Conservation (phyloP, 2,329 filamentous ascomycete species). For the Colletotrichum ledebouriae region DNA sequence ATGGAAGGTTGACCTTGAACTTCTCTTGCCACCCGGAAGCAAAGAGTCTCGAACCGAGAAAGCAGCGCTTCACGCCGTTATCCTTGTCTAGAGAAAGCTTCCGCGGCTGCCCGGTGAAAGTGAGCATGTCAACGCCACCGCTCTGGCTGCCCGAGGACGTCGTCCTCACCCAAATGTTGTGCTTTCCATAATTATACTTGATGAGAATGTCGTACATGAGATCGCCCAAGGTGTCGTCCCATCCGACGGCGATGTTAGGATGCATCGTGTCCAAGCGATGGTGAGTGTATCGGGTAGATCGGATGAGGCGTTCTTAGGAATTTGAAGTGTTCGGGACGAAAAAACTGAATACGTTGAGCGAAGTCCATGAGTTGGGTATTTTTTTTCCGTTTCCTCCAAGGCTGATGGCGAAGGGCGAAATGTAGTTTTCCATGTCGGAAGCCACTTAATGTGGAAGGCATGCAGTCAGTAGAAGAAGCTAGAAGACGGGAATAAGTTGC, state of each 20-base stretch:
- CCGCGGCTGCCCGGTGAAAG: constrained; percentile 20
- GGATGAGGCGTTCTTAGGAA: no score
- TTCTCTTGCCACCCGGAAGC: neutral
- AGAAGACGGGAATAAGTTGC: no score
- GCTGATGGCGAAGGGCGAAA: no score
- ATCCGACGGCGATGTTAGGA: neutral
- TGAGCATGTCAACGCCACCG: neutral
- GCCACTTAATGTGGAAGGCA: no score
- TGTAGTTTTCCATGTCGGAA: no score
- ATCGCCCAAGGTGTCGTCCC: constrained; percentile 8
- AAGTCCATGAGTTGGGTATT: no score
- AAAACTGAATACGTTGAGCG: no score
- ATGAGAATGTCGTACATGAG: constrained; percentile 14
- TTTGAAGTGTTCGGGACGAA: no score
- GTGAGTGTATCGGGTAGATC: neutral
- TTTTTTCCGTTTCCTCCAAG: no score
- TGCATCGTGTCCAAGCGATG: neutral
- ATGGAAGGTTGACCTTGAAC: neutral
- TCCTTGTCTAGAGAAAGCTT: neutral
- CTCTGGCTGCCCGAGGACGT: neutral
- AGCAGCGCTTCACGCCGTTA: constrained; percentile 8
- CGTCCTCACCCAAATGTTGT: constrained; percentile 7
- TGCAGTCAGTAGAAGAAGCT: no score
- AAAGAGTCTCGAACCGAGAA: constrained; percentile 2
- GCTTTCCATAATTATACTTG: neutral